phyloP scores from a whole-genome alignment of 1,284 basidiomycete genomes.

The Pascua guehoae region DNA sequence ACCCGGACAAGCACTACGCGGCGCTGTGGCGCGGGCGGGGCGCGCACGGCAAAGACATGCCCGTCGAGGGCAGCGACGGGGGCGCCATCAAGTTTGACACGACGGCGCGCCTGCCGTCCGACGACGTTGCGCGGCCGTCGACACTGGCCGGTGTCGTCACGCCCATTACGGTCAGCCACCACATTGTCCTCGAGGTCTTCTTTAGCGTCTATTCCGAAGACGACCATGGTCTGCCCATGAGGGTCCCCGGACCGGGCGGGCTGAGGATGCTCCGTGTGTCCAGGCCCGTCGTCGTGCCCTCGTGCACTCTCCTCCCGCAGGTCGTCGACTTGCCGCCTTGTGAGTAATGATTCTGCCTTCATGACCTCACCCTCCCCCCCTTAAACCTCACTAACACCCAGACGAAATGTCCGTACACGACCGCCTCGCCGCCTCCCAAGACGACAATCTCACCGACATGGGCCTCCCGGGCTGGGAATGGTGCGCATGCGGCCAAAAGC shows the following conservation, averaged over 20 bases:
- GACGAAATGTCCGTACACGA: background rate
- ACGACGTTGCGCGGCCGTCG: constrained; percentile 33
- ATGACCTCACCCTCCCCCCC: too few species aligned
- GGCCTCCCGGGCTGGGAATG: constrained; percentile 15
- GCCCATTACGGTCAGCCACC: constrained; percentile 43
- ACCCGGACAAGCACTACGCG: constrained; percentile 18
- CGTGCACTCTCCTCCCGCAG: constrained; percentile 19
- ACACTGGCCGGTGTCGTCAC: constrained; percentile 36
- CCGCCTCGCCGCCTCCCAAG: background rate
- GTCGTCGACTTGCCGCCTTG: constrained; percentile 15
- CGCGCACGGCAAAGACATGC: constrained; percentile 12
- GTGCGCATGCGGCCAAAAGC: constrained; percentile 33
- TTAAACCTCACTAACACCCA: too few species aligned
- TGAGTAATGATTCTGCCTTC: background rate
- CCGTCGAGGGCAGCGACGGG: constrained; percentile 13
- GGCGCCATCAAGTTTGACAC: constrained; percentile 16
- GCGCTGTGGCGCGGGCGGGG: constrained; percentile 28
- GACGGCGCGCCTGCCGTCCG: constrained; percentile 33
- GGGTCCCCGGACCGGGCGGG: constrained; percentile 32
- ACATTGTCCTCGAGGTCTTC: constrained; percentile 42
- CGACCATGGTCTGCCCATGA: constrained; percentile 22
- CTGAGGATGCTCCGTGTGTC: constrained; percentile 40
- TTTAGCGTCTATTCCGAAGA: constrained; percentile 42
- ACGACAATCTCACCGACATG: background rate
- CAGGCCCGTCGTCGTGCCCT: constrained; percentile 37